Base-by-base conservation (phyloP, 1,284 basidiomycete genomes). In the Porodaedalea pini region DNA sequence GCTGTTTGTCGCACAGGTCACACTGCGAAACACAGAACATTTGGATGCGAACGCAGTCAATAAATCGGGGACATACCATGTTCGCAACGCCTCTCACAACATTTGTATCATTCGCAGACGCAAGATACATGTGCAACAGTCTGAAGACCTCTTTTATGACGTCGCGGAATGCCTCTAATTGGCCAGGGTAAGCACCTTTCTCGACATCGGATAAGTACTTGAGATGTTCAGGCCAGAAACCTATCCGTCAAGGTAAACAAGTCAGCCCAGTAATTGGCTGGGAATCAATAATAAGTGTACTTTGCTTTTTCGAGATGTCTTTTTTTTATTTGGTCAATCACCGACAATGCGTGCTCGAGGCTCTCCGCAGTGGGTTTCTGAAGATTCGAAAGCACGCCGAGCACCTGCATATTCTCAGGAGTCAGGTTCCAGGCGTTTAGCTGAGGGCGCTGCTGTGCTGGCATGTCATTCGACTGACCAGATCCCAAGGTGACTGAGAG, bases 1-100 rank as follows among this genome's bases (percentile, higher is more conserved):
- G 71, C 71, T 89, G 86, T 47, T 75, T 75, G 41, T 73, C 69
- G 17, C 81, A 77, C 3, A 78, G 76, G 75, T 65, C 45, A 79
- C 76, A 84, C 45, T 53, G 49, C n/a, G 8, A 51, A 13, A 21
- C 61, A 55, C 25, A 37, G 51, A n/a, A 61, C 57, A 31, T 43
- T 39, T 37, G 32, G 39, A 50, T n/a, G 56, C n/a, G 45, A 19
- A 43, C 10, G 4, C 7, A 19, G 40, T 34, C 57, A 66, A 43
- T 41, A 58, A 41, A 65, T 40, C 63, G 64, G 64, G 54, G 34
- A 64, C 81, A 60, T 62, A 88, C 86, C 54, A 85, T 81, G 7
- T 73, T 67, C 39, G 83, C 69, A 23, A 82, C 68, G 67, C 70
- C 79, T 65, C 71, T 76, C 41, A 83, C 69, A 19, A 68, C 39